Conservation (phyloP, 768 basidiomycete genomes). For the Kwoniella europaea region DNA sequence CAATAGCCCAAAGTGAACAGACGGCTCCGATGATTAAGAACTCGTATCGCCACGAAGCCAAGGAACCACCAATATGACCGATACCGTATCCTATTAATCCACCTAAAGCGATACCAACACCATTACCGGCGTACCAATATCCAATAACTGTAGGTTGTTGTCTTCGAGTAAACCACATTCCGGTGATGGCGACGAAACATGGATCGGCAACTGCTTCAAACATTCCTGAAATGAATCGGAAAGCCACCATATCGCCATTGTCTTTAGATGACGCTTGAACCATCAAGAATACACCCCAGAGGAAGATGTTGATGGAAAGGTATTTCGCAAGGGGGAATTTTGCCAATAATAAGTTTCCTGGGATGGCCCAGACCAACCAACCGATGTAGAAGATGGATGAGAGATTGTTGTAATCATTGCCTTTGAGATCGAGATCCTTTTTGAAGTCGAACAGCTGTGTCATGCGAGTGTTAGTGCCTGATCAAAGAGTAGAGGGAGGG, state of each 20-base stretch:
- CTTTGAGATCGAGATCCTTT: constrained; percentile 56
- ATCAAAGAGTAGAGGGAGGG: neutral
- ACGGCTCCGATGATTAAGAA: constrained; percentile 46
- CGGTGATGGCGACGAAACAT: constrained; percentile 51
- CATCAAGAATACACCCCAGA: constrained; percentile 59
- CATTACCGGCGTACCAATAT: constrained; percentile 60
- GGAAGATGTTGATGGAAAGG: constrained; percentile 39
- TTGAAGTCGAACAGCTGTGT: constrained; percentile 54
- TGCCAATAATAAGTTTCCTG: constrained; percentile 58
- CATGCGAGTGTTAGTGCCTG: neutral
- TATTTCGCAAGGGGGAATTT: constrained; percentile 50
- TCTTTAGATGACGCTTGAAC: constrained; percentile 58
- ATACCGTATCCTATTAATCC: constrained; percentile 58
- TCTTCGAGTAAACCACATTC: constrained; percentile 59
- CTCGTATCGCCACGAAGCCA: constrained; percentile 59
- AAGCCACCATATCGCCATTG: constrained; percentile 57
- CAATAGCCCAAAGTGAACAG: constrained; percentile 50
- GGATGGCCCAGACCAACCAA: constrained; percentile 61
- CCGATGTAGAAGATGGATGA: constrained; percentile 53
- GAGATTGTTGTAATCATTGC: constrained; percentile 58
- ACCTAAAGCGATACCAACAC: constrained; percentile 60
- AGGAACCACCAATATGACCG: constrained; percentile 46
- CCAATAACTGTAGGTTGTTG: constrained; percentile 60
- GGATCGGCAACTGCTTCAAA: constrained; percentile 59
- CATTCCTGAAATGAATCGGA: constrained; percentile 60